Evolutionary conservation across 176 grass and related monocot species (phyloP).

Genomic region (maize (Zea mays)): DNA sequence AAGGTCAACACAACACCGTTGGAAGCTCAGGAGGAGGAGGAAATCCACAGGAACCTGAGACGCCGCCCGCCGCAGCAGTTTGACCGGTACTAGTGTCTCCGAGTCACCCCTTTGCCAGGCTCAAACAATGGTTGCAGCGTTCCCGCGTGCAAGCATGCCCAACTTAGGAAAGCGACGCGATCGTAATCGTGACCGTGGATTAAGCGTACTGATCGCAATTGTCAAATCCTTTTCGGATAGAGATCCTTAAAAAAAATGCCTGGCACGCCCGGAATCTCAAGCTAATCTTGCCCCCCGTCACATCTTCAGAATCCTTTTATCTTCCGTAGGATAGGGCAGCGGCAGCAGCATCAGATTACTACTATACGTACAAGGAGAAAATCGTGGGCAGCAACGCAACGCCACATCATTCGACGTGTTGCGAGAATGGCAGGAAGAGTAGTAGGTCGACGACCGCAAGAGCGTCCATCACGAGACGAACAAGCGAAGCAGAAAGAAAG

Average conservation of each 20-base stretch:
- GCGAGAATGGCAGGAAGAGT: not conserved
- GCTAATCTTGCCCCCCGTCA: not conserved
- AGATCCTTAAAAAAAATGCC: not conserved
- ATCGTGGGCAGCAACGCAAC: not conserved
- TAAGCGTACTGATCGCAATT: slow-evolving; percentile 5
- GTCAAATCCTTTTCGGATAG: not conserved
- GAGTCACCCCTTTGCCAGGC: not conserved
- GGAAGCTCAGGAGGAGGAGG: not conserved
- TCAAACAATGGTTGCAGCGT: slow-evolving; percentile 12
- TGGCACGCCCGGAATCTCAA: not conserved
- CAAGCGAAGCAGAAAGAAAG: not conserved
- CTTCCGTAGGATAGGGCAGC: not conserved
- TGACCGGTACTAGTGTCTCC: not conserved
- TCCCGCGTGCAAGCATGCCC: slow-evolving; percentile 42
- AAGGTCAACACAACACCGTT: no score
- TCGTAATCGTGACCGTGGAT: not conserved
- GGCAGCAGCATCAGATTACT: not conserved
- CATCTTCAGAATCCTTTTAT: slow-evolving; percentile 32
- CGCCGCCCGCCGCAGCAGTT: not conserved
- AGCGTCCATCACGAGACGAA: not conserved
- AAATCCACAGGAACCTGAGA: not conserved
- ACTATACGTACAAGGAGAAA: not conserved
- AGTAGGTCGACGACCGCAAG: not conserved
- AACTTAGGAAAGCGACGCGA: slow-evolving; percentile 39
- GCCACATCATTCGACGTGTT: not conserved